phyloP scores from a whole-genome alignment of 441 rosid species.

The Bruguiera hainesii region DNA sequence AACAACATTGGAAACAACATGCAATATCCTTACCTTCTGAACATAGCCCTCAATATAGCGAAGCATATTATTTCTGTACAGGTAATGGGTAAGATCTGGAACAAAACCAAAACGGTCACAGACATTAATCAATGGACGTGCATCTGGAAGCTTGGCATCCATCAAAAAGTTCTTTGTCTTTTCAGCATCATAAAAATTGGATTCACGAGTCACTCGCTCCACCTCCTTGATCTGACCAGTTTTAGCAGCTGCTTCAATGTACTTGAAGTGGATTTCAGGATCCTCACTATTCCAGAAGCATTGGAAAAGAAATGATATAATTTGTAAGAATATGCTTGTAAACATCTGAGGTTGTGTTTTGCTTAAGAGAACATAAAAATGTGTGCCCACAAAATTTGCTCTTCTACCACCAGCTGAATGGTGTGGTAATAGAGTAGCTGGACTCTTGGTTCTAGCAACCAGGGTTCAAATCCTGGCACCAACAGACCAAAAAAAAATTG shows the following conservation, averaged over 20 bases:
- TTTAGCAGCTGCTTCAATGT: constrained; percentile 85
- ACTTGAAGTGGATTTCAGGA: constrained; percentile 82
- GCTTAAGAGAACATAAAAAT: too few species aligned
- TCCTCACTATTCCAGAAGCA: constrained; percentile 53
- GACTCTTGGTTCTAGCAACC: too few species aligned
- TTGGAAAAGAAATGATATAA: constrained; percentile 1
- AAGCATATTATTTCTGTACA: constrained; percentile 95
- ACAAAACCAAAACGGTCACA: constrained; percentile 99
- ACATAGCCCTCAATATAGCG: constrained; percentile 99
- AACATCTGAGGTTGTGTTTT: too few species aligned
- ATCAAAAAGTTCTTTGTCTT: constrained; percentile 81
- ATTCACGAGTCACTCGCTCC: constrained; percentile 86
- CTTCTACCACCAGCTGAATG: too few species aligned
- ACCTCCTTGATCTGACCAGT: constrained; percentile 92
- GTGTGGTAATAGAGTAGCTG: too few species aligned
- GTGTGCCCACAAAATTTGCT: too few species aligned
- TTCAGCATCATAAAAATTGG: constrained; percentile 80
- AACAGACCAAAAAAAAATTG: too few species aligned
- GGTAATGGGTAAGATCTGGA: constrained; percentile 97
- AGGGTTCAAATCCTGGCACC: too few species aligned
- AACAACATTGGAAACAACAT: neutral
- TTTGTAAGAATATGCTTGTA: neutral
- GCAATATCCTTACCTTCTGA: constrained; percentile 65
- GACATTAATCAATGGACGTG: constrained; percentile 84
- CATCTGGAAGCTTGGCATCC: constrained; percentile 89